phyloP scores from a whole-genome alignment of 495 filamentous ascomycete genomes.

The Achaetomiella virescens region DNA sequence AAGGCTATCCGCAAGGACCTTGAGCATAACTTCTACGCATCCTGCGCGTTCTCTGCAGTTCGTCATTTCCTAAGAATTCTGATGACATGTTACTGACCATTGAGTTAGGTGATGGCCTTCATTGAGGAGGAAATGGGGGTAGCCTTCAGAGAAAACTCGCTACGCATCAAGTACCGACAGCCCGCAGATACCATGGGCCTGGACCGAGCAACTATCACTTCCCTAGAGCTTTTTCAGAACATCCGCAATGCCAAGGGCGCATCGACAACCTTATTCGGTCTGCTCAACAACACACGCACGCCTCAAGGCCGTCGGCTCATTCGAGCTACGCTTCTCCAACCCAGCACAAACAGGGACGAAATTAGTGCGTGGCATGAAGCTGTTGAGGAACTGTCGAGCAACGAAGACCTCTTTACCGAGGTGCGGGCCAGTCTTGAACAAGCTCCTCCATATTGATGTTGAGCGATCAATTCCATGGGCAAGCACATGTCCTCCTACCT shows the following conservation, averaged over 20 bases:
- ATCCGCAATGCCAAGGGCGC: slow-evolving; percentile 64
- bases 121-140: slow-evolving; percentile 57
- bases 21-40: slow-evolving; percentile 80
- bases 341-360: slow-evolving; percentile 63
- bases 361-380: slow-evolving; percentile 69
- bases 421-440: slow-evolving; percentile 54
- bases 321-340: slow-evolving; percentile 78
- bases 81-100: not conserved
- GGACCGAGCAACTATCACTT: slow-evolving; percentile 75
- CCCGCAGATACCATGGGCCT: slow-evolving; percentile 93
- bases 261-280: slow-evolving; percentile 68
- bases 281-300: slow-evolving; percentile 78
- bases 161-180: slow-evolving; percentile 81
- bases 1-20: slow-evolving; percentile 73
- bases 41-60: slow-evolving; percentile 85
- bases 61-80: slow-evolving; percentile 19
- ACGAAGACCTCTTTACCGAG: slow-evolving; percentile 81
- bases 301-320: slow-evolving; percentile 82
- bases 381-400: slow-evolving; percentile 72
- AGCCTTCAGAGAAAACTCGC: slow-evolving; percentile 66
- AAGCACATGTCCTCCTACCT: not conserved
- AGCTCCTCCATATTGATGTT: slow-evolving; percentile 20
- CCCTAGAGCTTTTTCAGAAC: slow-evolving; percentile 88
- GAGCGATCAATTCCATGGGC: slow-evolving; percentile 19
- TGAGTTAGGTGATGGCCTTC: slow-evolving; percentile 67